Base-by-base conservation (phyloP, 208 protist genomes). In the Trypanosoma platydactyli region DNA sequence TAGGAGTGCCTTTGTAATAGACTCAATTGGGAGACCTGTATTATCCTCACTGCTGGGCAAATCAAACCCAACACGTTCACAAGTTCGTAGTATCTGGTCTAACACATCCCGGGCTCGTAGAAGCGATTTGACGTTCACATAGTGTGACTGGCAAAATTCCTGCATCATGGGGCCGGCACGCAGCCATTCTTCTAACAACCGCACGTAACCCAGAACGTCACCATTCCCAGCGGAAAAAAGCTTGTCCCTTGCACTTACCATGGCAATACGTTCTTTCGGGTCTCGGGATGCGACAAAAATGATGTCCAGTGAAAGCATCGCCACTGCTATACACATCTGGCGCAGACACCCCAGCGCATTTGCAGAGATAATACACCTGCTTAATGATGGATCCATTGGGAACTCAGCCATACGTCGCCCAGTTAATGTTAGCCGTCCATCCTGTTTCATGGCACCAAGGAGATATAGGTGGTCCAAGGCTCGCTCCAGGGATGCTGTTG, bases 371-470 rank as follows among this genome's bases (percentile, higher is more conserved):
- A 98, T 79, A 63, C 89, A 89, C 75, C 99, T 99, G 44, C 95
- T 91, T 5, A 99, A 77, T 70, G 98, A 97, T 25, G 99, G 98
- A 59, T 99, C 98, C 59, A 99, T 76, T 63, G 99, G 98, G 70
- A 99, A 99, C 75, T 99, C 98, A 4, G 97, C 80, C 98, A 99
- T 99, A 41, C 94, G 92, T n/a, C 84, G 54, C 0, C 98, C 98
- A 1, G 97, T 83, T 13, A 94, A 81, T 5, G 98, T 99, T 0
- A 99, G 83, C 1, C 96, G 75, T 16, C 98, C 98, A 25, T 99
- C 94, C 33, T 98, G 92, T 73, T 99, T 97, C 69, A 99, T 91
- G 0, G 98, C 98, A 12, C 98, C 98, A 2, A 99, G 83, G 56
- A 99, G 95, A 76, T 99, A 99, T 2, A 99, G 93, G 29, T 99